Conservation (phyloP, 73 alveolate species). For the Effrenium voratum region DNA sequence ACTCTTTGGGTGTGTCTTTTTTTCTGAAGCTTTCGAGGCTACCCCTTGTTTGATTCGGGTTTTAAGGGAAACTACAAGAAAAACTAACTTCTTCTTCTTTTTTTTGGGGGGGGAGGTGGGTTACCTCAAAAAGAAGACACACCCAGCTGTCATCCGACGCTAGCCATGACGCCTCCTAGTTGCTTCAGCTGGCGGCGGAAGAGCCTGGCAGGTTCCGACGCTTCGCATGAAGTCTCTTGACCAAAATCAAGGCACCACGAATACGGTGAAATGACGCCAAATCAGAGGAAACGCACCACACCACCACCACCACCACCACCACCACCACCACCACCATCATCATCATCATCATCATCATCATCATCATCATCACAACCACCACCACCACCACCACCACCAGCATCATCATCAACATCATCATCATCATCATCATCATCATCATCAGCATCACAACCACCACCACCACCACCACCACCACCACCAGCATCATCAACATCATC, state of each 20-base stretch:
- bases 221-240: neutral
- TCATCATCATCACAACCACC: neutral
- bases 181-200: conserved; percentile 46
- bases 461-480: neutral
- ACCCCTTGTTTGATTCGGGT: too few relatives aligned
- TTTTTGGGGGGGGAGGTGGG: too few relatives aligned
- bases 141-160: too few relatives aligned
- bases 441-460: neutral
- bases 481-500: neutral
- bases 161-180: too few relatives aligned
- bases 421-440: neutral
- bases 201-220: neutral
- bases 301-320: neutral
- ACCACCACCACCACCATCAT: neutral
- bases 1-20: too few relatives aligned
- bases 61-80: too few relatives aligned
- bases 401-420: too few relatives aligned
- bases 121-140: too few relatives aligned
- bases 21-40: too few relatives aligned
- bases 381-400: neutral
- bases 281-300: neutral
- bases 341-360: too few relatives aligned
- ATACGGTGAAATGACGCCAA: neutral
- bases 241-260: neutral
- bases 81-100: too few relatives aligned